phyloP scores from a whole-genome alignment of 2,329 filamentous ascomycete genomes.

The Coniochaeta sp. region DNA sequence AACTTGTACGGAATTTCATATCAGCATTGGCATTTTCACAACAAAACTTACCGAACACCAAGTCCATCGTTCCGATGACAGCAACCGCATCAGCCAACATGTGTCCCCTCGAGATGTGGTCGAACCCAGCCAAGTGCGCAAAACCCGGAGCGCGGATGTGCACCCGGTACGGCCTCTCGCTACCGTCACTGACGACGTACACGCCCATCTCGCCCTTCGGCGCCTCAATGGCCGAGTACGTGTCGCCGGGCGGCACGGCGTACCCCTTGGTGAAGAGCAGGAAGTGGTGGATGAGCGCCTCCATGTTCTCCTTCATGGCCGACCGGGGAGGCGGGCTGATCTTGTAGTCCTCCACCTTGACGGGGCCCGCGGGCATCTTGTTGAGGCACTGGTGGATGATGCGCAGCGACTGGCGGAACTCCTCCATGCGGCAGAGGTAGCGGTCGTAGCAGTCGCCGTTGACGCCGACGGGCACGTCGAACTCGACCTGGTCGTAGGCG shows the following conservation, averaged over 20 bases:
- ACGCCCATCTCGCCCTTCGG: constrained; percentile 99
- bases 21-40: constrained; percentile 3
- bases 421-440: constrained; percentile 98
- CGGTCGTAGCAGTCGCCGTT: constrained; percentile 99
- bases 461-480: constrained; percentile 91
- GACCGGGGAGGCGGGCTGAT: constrained; percentile 88
- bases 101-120: constrained; percentile 88
- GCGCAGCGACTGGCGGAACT: constrained; percentile 95
- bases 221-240: constrained; percentile 97
- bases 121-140: constrained; percentile 88
- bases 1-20: not conserved
- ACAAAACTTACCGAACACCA: constrained; percentile 81
- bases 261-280: constrained; percentile 98
- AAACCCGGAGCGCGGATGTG: constrained; percentile 97
- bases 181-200: constrained; percentile 91
- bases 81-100: constrained; percentile 93
- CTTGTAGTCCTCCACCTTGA: constrained; percentile 98
- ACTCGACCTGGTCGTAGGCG: constrained; percentile 95
- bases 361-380: constrained; percentile 93
- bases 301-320: constrained; percentile 99
- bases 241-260: constrained; percentile 92
- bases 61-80: constrained; percentile 85
- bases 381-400: constrained; percentile 99
- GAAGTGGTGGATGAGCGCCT: constrained; percentile 98
- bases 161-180: constrained; percentile 92